phyloP scores from a whole-genome alignment of 2,329 filamentous ascomycete species.

The Diplodia seriata region DNA sequence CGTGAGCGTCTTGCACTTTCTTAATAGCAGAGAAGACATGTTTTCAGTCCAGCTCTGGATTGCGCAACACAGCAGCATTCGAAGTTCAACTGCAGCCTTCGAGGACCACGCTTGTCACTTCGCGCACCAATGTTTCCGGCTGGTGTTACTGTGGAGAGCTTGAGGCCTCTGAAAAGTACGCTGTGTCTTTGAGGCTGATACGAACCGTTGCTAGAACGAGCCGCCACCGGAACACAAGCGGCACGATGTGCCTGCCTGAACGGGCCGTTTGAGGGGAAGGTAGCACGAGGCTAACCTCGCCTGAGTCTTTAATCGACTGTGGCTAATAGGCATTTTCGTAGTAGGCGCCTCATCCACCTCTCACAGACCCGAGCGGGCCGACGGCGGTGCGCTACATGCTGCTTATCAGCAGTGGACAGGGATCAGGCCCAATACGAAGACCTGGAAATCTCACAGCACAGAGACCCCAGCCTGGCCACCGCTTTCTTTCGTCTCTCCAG shows the following conservation, averaged over 20 bases:
- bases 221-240: background rate
- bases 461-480: background rate
- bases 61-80: background rate
- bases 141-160: background rate
- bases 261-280: too few relatives aligned
- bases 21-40: background rate
- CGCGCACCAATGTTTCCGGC: too few relatives aligned
- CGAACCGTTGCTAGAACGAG: background rate
- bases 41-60: background rate
- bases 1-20: background rate
- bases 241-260: background rate
- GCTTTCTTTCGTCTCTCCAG: background rate
- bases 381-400: background rate
- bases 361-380: slow-evolving; percentile 4
- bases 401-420: slow-evolving; percentile 8
- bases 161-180: background rate
- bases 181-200: background rate
- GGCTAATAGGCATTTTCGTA: background rate
- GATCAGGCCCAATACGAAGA: background rate
- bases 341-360: background rate
- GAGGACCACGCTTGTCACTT: background rate
- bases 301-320: background rate
- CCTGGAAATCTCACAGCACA: background rate
- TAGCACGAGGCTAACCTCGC: background rate
- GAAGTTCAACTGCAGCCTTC: background rate